These are phyloP conservation scores for Didymella lethalis DNA, from an alignment of 2,329 filamentous ascomycete species.

Conservation along the genomic window DNA sequence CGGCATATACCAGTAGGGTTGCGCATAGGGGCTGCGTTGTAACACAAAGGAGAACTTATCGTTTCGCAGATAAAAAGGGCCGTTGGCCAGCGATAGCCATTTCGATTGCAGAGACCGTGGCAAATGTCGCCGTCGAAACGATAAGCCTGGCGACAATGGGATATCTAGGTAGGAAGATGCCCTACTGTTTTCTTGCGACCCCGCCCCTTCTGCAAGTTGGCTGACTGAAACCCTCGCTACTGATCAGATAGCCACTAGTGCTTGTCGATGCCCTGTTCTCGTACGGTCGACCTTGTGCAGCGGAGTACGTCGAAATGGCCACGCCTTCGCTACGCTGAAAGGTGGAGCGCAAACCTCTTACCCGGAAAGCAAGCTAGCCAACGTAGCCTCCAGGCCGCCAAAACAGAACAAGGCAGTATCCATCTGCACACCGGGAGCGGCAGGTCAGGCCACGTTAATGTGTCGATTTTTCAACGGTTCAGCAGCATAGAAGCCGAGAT, in stretches of 20 bases:
- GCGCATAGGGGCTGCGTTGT: no score
- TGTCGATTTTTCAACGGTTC: background rate
- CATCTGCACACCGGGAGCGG: background rate
- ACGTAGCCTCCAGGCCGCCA: background rate
- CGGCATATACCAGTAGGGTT: background rate
- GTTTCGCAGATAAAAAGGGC: background rate
- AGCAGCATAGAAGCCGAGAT: background rate
- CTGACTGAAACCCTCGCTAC: slow-evolving; percentile 3
- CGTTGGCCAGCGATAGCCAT: background rate
- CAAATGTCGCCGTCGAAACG: background rate
- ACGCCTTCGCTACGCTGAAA: background rate
- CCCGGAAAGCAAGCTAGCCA: background rate
- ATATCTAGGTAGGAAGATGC: background rate
- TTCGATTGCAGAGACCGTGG: background rate
- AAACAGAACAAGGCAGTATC: background rate
- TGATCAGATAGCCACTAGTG: slow-evolving; percentile 1
- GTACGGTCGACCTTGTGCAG: slow-evolving; percentile 3
- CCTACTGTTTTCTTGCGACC: background rate
- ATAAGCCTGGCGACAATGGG: background rate
- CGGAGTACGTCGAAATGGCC: background rate
- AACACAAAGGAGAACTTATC: no score
- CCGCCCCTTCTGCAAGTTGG: background rate
- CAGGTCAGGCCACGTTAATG: background rate
- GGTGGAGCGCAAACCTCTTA: background rate
- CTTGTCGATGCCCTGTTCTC: background rate